Conservation (phyloP, 2,329 filamentous ascomycete species). For the Trichoderma sp. region DNA sequence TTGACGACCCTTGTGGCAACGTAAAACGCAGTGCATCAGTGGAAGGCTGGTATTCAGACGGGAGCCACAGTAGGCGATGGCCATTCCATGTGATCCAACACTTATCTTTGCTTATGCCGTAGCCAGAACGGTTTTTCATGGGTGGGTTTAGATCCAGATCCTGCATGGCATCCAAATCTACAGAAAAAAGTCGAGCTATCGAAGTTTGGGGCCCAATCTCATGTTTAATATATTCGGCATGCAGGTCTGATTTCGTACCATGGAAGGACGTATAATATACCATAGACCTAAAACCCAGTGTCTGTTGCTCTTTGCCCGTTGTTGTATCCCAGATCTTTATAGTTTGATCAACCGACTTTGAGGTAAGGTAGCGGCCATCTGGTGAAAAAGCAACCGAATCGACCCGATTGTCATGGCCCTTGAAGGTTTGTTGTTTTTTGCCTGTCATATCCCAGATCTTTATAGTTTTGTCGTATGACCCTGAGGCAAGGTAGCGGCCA, state of each 20-base stretch:
- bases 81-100: neutral
- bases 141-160: no score
- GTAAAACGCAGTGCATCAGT: fast-evolving
- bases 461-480: neutral
- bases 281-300: no score
- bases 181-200: no score
- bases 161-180: no score
- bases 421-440: neutral
- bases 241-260: no score
- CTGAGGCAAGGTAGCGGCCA: neutral
- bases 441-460: neutral
- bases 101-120: neutral
- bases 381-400: neutral
- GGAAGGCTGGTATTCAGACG: fast-evolving
- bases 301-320: no score
- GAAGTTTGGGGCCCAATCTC: no score
- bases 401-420: neutral
- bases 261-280: no score
- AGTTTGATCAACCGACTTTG: fast-evolving
- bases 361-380: neutral
- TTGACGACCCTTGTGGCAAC: fast-evolving
- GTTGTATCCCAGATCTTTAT: neutral
- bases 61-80: neutral
- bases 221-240: no score
- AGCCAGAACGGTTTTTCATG: neutral